Percentiles rank a stretch among this genome's conserved stretches.
Evolutionary conservation across 2,329 filamentous ascomycete genomes (phyloP).

Genomic region (Penicillium sp.): DNA sequence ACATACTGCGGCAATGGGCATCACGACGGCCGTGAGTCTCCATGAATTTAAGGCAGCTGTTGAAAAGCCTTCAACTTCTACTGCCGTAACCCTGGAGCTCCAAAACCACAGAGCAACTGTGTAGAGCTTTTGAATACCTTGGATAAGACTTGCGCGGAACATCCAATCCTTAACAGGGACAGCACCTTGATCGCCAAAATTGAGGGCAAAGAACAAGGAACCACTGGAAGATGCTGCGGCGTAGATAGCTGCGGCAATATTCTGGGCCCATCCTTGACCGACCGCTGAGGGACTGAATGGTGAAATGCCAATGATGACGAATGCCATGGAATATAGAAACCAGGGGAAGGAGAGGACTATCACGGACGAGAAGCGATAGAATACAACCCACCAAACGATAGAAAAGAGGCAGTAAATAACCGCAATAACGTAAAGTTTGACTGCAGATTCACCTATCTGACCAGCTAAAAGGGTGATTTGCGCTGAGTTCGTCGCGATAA

Average conservation of each 20-base stretch:
- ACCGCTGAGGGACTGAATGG: conserved; percentile 49
- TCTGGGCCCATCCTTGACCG: conserved; percentile 56
- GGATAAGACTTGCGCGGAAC: no score
- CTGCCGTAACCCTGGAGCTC: no score
- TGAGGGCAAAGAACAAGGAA: no score
- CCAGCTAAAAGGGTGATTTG: conserved; percentile 67
- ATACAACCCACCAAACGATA: conserved; percentile 63
- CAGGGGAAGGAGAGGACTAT: conserved; percentile 62
- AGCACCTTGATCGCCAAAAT: no score
- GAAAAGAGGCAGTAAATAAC: conserved; percentile 60
- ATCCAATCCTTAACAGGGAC: no score
- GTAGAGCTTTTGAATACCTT: no score
- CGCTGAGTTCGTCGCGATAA: conserved; percentile 66
- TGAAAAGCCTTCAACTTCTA: no score
- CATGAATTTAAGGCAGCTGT: no score
- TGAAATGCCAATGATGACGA: conserved; percentile 63
- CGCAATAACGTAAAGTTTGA: conserved; percentile 61
- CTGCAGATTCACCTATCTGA: conserved; percentile 59
- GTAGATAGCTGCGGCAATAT: conserved; percentile 51
- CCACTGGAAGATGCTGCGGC: no score
- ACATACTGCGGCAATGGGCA: no score
- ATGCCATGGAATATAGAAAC: conserved; percentile 62
- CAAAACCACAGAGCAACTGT: no score
- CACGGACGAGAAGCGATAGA: conserved; percentile 58
- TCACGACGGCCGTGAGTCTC: no score